A percentile compares a stretch with the other conserved stretches of the same genome.
phyloP scores from a whole-genome alignment of 2,329 filamentous ascomycete species.

The Fusarium scirpi region DNA sequence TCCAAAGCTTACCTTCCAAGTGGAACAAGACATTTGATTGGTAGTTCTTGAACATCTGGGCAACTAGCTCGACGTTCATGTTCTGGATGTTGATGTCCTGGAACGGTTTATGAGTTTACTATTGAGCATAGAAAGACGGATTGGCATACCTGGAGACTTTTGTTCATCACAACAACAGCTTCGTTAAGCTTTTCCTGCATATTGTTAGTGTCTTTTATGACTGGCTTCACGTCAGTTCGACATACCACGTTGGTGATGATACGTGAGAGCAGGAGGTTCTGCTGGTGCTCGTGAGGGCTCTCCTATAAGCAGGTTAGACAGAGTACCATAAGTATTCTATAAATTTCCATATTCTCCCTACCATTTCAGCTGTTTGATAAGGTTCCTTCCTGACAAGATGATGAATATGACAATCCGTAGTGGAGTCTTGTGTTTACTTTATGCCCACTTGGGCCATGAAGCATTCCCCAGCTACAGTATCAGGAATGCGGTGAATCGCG shows the following conservation, averaged over 20 bases:
- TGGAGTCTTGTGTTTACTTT: conserved; percentile 43
- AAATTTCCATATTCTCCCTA: neutral
- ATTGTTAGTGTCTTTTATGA: conserved; percentile 5
- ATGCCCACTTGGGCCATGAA: neutral
- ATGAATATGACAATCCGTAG: neutral
- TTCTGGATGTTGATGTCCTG: conserved; percentile 98
- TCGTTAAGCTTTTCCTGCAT: conserved; percentile 95
- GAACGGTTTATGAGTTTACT: conserved; percentile 1
- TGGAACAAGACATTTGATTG: conserved; percentile 98
- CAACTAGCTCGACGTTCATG: conserved; percentile 98
- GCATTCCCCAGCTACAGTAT: conserved; percentile 7
- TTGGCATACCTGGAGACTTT: conserved; percentile 78
- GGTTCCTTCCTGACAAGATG: neutral
- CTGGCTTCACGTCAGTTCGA: conserved; percentile 29
- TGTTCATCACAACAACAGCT: conserved; percentile 91
- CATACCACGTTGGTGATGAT: conserved; percentile 98
- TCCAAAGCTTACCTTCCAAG: conserved; percentile 78
- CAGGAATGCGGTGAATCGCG: conserved; percentile 49
- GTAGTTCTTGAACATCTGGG: conserved; percentile 99
- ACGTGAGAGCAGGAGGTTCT: conserved; percentile 90
- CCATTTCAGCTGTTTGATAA: conserved; percentile 21
- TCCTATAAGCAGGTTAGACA: conserved; percentile 66
- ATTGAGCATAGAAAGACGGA: neutral
- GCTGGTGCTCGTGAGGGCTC: conserved; percentile 97
- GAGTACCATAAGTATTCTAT: rapidly evolving